These are phyloP conservation scores for Tylopilus plumbeoviolaceoides DNA, from an alignment of 768 basidiomycete genomes.

Conservation along the genomic window DNA sequence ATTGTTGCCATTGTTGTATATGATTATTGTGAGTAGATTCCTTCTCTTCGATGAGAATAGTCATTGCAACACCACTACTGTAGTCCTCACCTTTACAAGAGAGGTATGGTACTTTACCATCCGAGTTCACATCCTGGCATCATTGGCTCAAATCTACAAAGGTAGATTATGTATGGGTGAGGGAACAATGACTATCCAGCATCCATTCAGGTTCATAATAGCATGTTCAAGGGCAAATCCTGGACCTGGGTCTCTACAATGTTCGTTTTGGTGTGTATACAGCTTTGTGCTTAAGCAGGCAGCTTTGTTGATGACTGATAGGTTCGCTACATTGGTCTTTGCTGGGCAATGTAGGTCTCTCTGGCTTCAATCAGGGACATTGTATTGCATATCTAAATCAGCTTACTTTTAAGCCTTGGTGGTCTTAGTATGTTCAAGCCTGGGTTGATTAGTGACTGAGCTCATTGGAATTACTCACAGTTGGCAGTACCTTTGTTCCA, in stretches of 20 bases:
- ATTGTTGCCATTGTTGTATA: too few species aligned
- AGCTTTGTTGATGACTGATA: neutral
- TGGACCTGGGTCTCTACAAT: conserved; percentile 13
- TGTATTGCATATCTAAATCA: neutral
- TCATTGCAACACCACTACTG: too few species aligned
- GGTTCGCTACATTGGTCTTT: conserved; percentile 6
- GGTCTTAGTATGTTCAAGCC: neutral
- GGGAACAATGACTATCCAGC: neutral
- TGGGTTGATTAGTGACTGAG: rapidly evolving
- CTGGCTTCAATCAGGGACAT: neutral
- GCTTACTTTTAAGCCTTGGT: neutral
- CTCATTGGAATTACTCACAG: neutral
- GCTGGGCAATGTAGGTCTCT: conserved; percentile 1
- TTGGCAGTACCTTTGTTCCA: neutral
- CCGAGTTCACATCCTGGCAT: too few species aligned
- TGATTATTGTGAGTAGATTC: too few species aligned
- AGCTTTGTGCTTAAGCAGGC: too few species aligned
- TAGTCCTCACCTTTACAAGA: conserved; percentile 8
- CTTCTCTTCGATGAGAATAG: too few species aligned
- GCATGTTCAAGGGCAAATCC: neutral
- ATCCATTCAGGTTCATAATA: neutral
- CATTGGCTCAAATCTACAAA: neutral
- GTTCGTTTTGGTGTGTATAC: conserved; percentile 6
- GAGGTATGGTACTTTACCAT: too few species aligned
- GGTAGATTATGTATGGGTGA: conserved; percentile 19